phyloP scores from a whole-genome alignment of 495 filamentous ascomycete species.

The Xylaria acuta region DNA sequence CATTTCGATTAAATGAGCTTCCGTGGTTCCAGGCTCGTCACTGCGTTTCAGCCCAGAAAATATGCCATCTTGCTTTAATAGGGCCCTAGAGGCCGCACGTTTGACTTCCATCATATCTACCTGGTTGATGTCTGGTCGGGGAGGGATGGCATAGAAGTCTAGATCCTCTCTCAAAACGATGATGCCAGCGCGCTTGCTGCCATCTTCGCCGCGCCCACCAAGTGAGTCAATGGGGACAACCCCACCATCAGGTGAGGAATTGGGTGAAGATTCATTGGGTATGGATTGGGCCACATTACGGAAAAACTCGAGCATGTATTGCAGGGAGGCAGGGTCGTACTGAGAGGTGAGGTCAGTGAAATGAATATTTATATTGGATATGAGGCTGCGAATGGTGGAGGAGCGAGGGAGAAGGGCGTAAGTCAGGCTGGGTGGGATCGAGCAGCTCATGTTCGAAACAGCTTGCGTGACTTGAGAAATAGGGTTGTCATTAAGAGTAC shows the following conservation, averaged over 20 bases:
- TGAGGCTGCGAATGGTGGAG: slow-evolving; percentile 44
- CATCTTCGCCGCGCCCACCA: slow-evolving; percentile 52
- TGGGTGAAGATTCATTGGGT: slow-evolving; percentile 70
- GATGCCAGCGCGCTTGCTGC: slow-evolving; percentile 84
- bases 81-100: slow-evolving; percentile 83
- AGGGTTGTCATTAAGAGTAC: slow-evolving; percentile 49
- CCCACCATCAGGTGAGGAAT: slow-evolving; percentile 65
- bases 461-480: slow-evolving; percentile 30
- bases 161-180: slow-evolving; percentile 96
- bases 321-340: slow-evolving; percentile 95
- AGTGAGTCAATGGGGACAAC: slow-evolving; percentile 64
- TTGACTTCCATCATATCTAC: slow-evolving; percentile 96
- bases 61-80: slow-evolving; percentile 92
- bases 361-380: slow-evolving; percentile 57
- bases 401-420: slow-evolving; percentile 32
- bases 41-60: slow-evolving; percentile 94
- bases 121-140: slow-evolving; percentile 79
- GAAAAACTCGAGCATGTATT: slow-evolving; percentile 99
- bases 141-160: slow-evolving; percentile 98
- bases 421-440: slow-evolving; percentile 35
- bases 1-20: slow-evolving; percentile 99
- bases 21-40: slow-evolving; percentile 93
- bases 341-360: slow-evolving; percentile 66
- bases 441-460: slow-evolving; percentile 27
- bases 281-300: slow-evolving; percentile 94